Evolutionary conservation across 2,329 filamentous ascomycete species (phyloP).

Genomic region (Sordariomycetes sp.): DNA sequence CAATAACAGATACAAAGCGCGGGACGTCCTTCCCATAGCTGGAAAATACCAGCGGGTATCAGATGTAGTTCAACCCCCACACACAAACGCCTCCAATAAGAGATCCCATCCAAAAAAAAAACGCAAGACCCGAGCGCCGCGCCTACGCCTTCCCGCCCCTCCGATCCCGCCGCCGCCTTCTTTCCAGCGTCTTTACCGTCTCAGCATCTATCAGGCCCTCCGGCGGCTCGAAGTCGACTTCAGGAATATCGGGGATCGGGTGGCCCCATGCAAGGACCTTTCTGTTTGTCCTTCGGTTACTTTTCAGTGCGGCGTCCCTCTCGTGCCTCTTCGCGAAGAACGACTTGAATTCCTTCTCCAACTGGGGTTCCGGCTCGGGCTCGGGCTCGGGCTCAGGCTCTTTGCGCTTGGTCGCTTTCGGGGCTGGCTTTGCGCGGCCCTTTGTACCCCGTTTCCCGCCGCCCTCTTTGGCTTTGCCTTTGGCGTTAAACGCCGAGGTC

Average conservation of each 20-base stretch:
- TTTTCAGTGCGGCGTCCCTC: slow-evolving; percentile 66
- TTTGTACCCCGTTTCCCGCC: slow-evolving; percentile 6
- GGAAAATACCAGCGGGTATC: not conserved
- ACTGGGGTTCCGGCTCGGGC: slow-evolving; percentile 21
- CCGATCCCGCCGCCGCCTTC: slow-evolving; percentile 48
- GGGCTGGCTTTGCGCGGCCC: slow-evolving; percentile 9
- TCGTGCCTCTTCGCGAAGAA: slow-evolving; percentile 76
- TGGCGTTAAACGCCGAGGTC: slow-evolving; percentile 12
- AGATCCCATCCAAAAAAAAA: not conserved
- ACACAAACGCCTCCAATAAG: not conserved
- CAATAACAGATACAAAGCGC: not conserved
- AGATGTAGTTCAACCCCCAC: not conserved
- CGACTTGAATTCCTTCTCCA: slow-evolving; percentile 57
- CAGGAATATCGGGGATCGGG: slow-evolving; percentile 58
- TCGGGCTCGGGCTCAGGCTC: slow-evolving; percentile 22
- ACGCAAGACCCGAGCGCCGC: not conserved
- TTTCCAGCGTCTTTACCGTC: slow-evolving; percentile 41
- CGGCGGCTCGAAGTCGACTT: slow-evolving; percentile 64
- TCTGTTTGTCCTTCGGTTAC: slow-evolving; percentile 54
- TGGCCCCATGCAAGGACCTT: slow-evolving; percentile 71
- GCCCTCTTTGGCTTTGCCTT: slow-evolving; percentile 1
- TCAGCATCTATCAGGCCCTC: slow-evolving; percentile 46
- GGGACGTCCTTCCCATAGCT: not conserved
- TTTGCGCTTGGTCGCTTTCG: slow-evolving; percentile 11
- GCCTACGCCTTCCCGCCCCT: slow-evolving; percentile 14